These are phyloP conservation scores for Maudiozyma saulgeensis DNA, from an alignment of 805 yeast species.

Conservation along the genomic window DNA sequence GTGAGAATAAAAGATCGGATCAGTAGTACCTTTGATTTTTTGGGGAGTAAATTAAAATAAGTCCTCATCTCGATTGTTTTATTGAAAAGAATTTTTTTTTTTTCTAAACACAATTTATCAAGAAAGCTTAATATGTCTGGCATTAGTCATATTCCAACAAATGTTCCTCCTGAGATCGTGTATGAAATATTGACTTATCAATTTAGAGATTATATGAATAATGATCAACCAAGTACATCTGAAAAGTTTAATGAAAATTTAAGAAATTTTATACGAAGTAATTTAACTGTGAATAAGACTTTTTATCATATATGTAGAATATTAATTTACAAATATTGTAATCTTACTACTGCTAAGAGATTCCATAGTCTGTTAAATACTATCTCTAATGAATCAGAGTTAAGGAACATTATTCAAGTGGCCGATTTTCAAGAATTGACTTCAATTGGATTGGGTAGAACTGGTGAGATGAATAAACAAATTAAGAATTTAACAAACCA, in stretches of 20 bases:
- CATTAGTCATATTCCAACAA: neutral
- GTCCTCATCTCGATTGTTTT: too few species aligned
- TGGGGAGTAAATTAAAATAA: too few species aligned
- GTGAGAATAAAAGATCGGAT: too few species aligned
- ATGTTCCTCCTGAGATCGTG: conserved; percentile 46
- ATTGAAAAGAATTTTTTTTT: too few species aligned
- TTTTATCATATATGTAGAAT: conserved; percentile 50
- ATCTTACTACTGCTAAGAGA: conserved; percentile 70
- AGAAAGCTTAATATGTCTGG: neutral
- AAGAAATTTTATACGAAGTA: conserved; percentile 41
- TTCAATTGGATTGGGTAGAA: conserved; percentile 79
- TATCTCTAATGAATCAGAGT: conserved; percentile 35
- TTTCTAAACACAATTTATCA: too few species aligned
- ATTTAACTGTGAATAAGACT: conserved; percentile 46
- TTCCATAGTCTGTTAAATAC: conserved; percentile 62
- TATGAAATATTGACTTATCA: conserved; percentile 46
- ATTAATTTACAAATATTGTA: conserved; percentile 55
- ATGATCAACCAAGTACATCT: conserved; percentile 42
- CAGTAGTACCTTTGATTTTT: too few species aligned
- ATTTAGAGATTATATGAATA: conserved; percentile 40
- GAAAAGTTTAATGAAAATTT: conserved; percentile 35
- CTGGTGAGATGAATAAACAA: conserved; percentile 82
- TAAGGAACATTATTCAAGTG: conserved; percentile 53
- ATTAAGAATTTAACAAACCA: conserved; percentile 79
- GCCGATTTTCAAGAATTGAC: conserved; percentile 86